Conservation (phyloP, 2,329 filamentous ascomycete genomes). For the Pseudogymnoascus sp. region DNA sequence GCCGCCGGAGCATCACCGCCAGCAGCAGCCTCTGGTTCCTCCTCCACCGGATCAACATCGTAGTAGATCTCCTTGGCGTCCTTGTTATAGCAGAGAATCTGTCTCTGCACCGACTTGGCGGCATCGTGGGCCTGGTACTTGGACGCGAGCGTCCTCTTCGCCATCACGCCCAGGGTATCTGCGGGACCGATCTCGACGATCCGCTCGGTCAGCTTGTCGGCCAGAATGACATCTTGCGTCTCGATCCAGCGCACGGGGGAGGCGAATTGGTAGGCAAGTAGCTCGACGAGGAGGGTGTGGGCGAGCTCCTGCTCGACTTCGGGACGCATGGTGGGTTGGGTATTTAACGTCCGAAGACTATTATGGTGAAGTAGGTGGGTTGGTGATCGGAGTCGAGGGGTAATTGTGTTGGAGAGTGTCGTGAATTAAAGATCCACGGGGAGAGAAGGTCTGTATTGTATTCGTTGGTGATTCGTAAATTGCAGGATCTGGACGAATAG, state of each 20-base stretch:
- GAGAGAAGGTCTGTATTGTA: not conserved
- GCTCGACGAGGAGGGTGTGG: slow-evolving; percentile 95
- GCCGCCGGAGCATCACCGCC: slow-evolving; percentile 32
- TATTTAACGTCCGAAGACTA: slow-evolving; percentile 24
- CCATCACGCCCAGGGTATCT: slow-evolving; percentile 96
- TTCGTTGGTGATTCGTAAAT: not conserved
- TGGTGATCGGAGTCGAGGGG: not conserved
- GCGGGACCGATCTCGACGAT: slow-evolving; percentile 97
- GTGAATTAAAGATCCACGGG: not conserved
- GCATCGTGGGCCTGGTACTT: slow-evolving; percentile 99
- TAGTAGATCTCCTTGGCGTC: slow-evolving; percentile 99
- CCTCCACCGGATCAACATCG: slow-evolving; percentile 88
- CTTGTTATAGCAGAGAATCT: slow-evolving; percentile 99
- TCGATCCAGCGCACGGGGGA: slow-evolving; percentile 99
- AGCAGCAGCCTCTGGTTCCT: slow-evolving; percentile 63
- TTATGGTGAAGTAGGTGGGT: slow-evolving; percentile 8
- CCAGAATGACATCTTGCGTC: slow-evolving; percentile 98
- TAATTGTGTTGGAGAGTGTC: not conserved
- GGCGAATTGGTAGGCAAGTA: slow-evolving; percentile 97
- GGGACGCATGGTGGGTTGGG: slow-evolving; percentile 67
- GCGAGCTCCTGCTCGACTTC: slow-evolving; percentile 99
- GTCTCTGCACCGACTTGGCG: slow-evolving; percentile 88
- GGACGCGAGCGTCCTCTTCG: slow-evolving; percentile 85
- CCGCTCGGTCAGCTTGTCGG: slow-evolving; percentile 89
- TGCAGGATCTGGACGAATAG: not conserved